A percentile compares a stretch with the other conserved stretches of the same genome.
phyloP scores from a whole-genome alignment of 1,139 yeast genomes.

The Kazachstania sp. region DNA sequence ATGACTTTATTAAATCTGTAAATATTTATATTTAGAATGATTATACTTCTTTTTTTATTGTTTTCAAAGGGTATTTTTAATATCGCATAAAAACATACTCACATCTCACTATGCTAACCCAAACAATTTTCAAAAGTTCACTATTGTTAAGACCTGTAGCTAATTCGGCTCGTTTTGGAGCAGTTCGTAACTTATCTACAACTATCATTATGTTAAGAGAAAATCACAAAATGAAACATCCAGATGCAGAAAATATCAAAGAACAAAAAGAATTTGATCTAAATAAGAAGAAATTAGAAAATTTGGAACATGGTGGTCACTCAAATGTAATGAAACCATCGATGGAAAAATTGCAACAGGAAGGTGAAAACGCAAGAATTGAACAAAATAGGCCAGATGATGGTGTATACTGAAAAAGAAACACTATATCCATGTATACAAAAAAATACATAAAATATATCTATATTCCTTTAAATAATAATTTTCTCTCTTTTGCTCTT shows the following conservation, averaged over 20 bases:
- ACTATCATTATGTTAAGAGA: not conserved
- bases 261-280: slow-evolving; percentile 24
- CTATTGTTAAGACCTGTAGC: not conserved
- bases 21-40: too few species aligned
- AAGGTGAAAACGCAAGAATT: slow-evolving; percentile 27
- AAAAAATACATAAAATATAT: not conserved
- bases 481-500: not conserved
- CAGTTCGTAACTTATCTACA: not conserved
- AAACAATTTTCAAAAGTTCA: not conserved
- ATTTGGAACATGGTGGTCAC: slow-evolving; percentile 20
- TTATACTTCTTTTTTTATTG: too few species aligned
- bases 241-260: slow-evolving; percentile 14
- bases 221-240: slow-evolving; percentile 14
- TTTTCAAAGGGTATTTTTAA: too few species aligned
- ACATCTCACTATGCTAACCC: not conserved
- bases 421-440: not conserved
- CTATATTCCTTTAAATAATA: not conserved
- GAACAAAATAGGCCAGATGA: slow-evolving; percentile 32
- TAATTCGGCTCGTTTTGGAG: not conserved
- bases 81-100: too few species aligned
- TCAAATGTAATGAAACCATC: slow-evolving; percentile 14
- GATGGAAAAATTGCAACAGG: slow-evolving; percentile 20
- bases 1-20: too few species aligned
- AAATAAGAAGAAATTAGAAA: slow-evolving; percentile 23
- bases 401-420: slow-evolving; percentile 23